phyloP scores from a whole-genome alignment of 2,329 filamentous ascomycete species.

The Penicillium sp. region DNA sequence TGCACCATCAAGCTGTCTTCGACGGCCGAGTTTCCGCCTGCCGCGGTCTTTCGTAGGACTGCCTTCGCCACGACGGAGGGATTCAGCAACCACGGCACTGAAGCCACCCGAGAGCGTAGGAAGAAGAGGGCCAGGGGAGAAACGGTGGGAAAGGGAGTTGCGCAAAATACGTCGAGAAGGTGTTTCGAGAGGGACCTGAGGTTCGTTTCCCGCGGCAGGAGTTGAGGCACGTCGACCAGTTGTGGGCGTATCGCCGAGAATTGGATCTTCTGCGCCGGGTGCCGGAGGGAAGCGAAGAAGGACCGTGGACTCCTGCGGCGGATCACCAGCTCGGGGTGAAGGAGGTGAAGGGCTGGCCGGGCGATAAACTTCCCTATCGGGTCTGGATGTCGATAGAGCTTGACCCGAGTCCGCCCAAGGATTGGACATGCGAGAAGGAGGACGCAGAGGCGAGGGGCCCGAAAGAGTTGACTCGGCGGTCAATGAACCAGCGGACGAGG shows the following conservation, averaged over 20 bases:
- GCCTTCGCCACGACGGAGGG: conserved; percentile 55
- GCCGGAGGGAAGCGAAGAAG: conserved; percentile 40
- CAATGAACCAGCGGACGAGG: conserved; percentile 33
- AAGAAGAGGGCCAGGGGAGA: conserved; percentile 56
- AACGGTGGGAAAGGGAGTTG: conserved; percentile 48
- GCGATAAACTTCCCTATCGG: conserved; percentile 24
- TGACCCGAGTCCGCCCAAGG: conserved; percentile 36
- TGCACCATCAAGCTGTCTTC: conserved; percentile 28
- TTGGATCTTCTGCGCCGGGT: conserved; percentile 30
- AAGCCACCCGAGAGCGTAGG: conserved; percentile 58
- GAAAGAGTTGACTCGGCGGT: conserved; percentile 29
- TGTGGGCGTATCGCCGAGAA: conserved; percentile 8
- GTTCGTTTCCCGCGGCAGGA: conserved; percentile 15
- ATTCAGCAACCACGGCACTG: conserved; percentile 61
- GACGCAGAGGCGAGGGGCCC: conserved; percentile 28
- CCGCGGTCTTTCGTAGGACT: conserved; percentile 34
- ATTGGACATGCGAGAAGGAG: conserved; percentile 36
- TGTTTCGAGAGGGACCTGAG: conserved; percentile 29
- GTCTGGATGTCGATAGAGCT: conserved; percentile 12
- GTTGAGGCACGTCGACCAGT: conserved; percentile 19
- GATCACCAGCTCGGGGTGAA: conserved; percentile 15
- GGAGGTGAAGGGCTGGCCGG: conserved; percentile 31
- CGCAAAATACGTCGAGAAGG: conserved; percentile 38
- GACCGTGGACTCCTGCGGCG: conserved; percentile 30
- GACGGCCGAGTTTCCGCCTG: conserved; percentile 24